Evolutionary conservation across 1,284 basidiomycete species (phyloP).

Genomic region (Rhodofomes roseus): DNA sequence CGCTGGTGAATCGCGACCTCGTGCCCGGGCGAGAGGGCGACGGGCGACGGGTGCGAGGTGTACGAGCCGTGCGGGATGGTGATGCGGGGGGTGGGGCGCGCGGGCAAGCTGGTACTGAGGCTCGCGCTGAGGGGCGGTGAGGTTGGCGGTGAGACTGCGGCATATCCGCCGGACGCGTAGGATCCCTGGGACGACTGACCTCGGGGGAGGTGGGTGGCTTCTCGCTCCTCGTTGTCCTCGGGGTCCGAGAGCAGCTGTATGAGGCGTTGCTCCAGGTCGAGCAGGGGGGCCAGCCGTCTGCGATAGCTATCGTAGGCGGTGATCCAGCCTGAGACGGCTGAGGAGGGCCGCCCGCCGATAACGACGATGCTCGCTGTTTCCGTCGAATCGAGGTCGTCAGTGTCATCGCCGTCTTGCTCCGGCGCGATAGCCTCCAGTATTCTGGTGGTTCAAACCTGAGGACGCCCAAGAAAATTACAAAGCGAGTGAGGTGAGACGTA

Average conservation of each 20-base stretch:
- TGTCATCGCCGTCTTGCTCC: conserved; percentile 53
- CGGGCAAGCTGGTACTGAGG: conserved; percentile 4
- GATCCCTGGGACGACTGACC: neutral
- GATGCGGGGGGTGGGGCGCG: conserved; percentile 14
- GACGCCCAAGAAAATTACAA: neutral
- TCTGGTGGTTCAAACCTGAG: conserved; percentile 31
- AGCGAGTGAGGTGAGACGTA: conserved; percentile 25
- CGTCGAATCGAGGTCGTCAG: conserved; percentile 45
- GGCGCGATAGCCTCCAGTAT: conserved; percentile 76
- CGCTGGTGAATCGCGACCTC: conserved; percentile 61
- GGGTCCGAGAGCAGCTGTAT: conserved; percentile 57
- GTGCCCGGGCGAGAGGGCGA: conserved; percentile 12
- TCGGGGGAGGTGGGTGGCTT: conserved; percentile 37
- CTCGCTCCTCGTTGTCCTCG: conserved; percentile 52
- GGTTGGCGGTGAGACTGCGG: conserved; percentile 5
- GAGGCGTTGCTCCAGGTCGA: conserved; percentile 63
- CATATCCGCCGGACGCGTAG: neutral
- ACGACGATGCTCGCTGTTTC: conserved; percentile 49
- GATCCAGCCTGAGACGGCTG: conserved; percentile 43
- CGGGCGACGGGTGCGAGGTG: conserved; percentile 24
- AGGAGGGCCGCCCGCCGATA: conserved; percentile 44
- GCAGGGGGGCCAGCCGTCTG: conserved; percentile 56
- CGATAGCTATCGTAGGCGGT: conserved; percentile 61
- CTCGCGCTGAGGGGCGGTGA: neutral
- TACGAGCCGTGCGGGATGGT: conserved; percentile 13